A percentile compares a stretch with the other conserved stretches of the same genome.
Evolutionary conservation across 192 early-diverging fungal species (phyloP).

Genomic region (Cetraspora pellucida): DNA sequence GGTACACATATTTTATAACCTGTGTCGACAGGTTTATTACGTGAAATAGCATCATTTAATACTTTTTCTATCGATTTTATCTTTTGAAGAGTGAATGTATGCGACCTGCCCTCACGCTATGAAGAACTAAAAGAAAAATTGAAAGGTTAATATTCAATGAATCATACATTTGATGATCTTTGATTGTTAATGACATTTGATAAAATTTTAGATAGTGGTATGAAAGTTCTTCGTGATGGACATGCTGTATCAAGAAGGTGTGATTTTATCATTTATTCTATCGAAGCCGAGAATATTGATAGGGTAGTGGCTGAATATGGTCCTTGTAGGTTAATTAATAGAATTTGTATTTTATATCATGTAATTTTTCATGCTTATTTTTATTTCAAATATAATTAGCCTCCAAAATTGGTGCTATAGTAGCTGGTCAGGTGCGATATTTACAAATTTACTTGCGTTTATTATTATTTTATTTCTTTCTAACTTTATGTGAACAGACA

Average conservation of each 20-base stretch:
- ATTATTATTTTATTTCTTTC: neutral
- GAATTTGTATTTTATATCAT: neutral
- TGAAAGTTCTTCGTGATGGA: conserved; percentile 79
- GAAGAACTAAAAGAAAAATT: conserved; percentile 66
- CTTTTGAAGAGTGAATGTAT: conserved; percentile 73
- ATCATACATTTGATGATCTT: conserved; percentile 1
- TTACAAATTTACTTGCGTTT: neutral
- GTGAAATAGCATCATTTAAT: neutral
- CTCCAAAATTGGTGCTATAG: conserved; percentile 86
- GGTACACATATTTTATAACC: conserved; percentile 40
- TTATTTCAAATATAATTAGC: conserved; percentile 45
- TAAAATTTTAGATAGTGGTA: conserved; percentile 40
- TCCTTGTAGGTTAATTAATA: conserved; percentile 59
- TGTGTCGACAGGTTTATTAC: neutral
- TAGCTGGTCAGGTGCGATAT: conserved; percentile 72
- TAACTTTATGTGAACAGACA: conserved; percentile 53
- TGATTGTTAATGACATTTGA: neutral
- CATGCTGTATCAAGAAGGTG: conserved; percentile 79
- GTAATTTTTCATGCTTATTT: conserved; percentile 14
- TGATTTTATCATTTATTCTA: conserved; percentile 93
- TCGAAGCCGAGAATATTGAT: conserved; percentile 89
- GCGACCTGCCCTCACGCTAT: conserved; percentile 80
- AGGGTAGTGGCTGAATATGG: conserved; percentile 80
- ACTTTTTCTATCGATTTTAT: neutral
- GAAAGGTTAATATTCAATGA: conserved; percentile 44